These are phyloP conservation scores for Hypoxylon lienhwacheense DNA, from an alignment of 495 filamentous ascomycete species.

Conservation along the genomic window DNA sequence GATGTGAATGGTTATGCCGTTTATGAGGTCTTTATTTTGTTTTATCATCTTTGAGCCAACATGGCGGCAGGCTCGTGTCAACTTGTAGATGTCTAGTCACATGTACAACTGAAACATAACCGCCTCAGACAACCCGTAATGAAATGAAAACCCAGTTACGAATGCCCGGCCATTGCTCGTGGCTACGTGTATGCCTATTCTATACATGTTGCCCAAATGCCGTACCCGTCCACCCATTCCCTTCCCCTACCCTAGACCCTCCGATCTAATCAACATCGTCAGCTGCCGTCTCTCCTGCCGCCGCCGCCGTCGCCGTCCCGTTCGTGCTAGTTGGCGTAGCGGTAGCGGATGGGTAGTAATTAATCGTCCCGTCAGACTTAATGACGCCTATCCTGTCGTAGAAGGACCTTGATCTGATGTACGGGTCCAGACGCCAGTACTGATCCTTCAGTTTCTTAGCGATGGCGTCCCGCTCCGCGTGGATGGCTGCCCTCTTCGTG, in stretches of 20 bases:
- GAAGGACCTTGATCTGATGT: conserved; percentile 67
- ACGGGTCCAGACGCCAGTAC: conserved; percentile 85
- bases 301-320: conserved; percentile 31
- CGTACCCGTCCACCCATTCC: neutral
- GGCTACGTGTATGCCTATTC: conserved; percentile 23
- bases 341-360: conserved; percentile 62
- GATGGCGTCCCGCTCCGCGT: conserved; percentile 54
- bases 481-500: conserved; percentile 40
- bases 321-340: conserved; percentile 31
- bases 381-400: conserved; percentile 79
- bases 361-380: conserved; percentile 61
- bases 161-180: conserved; percentile 2
- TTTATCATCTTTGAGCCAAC: neutral
- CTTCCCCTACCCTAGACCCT: neutral
- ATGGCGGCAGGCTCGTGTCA: neutral
- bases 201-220: conserved; percentile 13
- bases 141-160: neutral
- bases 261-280: conserved; percentile 58
- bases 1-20: conserved; percentile 77
- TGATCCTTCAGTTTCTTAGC: conserved; percentile 65
- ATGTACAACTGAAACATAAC: neutral
- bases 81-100: neutral
- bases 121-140: neutral
- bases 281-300: conserved; percentile 46
- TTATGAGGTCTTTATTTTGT: too few species aligned